phyloP scores from a whole-genome alignment of 495 filamentous ascomycete genomes.

The Thermochaetoides thermophila region DNA sequence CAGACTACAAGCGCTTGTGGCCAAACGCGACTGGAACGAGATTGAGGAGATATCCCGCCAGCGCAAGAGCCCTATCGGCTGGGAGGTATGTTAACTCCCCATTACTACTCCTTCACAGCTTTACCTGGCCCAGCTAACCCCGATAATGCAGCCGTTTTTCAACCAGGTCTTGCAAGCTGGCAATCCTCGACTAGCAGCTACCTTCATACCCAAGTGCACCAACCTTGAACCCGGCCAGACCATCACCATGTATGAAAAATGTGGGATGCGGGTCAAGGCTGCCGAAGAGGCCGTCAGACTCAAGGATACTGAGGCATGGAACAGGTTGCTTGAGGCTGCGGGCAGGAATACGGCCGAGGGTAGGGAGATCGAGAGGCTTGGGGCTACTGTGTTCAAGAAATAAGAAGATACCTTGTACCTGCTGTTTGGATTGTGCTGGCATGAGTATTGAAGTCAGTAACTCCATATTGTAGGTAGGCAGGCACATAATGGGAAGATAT shows the following conservation, averaged over 20 bases:
- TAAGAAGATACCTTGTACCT: no score
- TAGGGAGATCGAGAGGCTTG: conserved; percentile 32
- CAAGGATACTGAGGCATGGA: conserved; percentile 54
- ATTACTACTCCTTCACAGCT: neutral
- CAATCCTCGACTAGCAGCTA: conserved; percentile 69
- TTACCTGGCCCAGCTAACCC: neutral
- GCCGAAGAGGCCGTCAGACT: conserved; percentile 78
- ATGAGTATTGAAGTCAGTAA: no score
- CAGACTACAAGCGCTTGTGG: conserved; percentile 74
- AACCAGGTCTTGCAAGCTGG: conserved; percentile 78
- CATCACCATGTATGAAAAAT: conserved; percentile 92
- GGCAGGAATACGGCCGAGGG: conserved; percentile 28
- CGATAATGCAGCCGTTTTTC: conserved; percentile 58
- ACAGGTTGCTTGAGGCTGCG: conserved; percentile 30
- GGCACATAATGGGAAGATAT: no score
- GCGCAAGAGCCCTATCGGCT: conserved; percentile 82
- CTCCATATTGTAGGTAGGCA: no score
- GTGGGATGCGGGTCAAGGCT: conserved; percentile 77
- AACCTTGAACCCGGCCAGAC: conserved; percentile 43
- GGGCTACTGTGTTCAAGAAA: conserved; percentile 28
- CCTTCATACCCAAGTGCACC: conserved; percentile 77
- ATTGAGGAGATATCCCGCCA: conserved; percentile 66
- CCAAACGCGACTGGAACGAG: conserved; percentile 79
- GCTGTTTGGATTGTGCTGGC: no score
- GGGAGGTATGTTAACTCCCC: conserved; percentile 51